Evolutionary conservation across 345 rosid species (phyloP), one percentile per base, ranked within the genome.

Genomic region (Reutealis trisperma): DNA sequence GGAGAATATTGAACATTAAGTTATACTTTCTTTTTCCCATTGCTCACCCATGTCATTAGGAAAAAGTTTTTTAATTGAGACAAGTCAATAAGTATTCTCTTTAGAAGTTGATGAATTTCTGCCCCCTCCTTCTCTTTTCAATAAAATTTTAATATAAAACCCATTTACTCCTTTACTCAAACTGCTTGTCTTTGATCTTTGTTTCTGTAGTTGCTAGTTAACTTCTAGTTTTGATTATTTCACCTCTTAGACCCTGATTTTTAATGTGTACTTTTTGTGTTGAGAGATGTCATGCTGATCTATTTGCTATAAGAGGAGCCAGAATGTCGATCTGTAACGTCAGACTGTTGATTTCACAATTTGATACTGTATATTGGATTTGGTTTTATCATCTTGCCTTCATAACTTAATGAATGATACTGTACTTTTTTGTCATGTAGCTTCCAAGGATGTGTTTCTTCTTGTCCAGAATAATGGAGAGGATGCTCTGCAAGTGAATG

Each of bases 391-490:
- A 19, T 18, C 42, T 73, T 45, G 27, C 44, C 47, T 54, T 75
- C 32, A 18, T 13, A 21, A 18, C 34, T 67, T 19, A 19, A 22
- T 18, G 67, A 9, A 30, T 47, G 47, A 45, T 18, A 44, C 60
- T 72, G 45, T 37, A 5, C 59, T 74, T 42, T 6, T 52, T 55
- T 70, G 67, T 63, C 66, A 18, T 75, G 73, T 70, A 84, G 89
- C 64, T 60, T 61, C 83, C 18, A 60, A 76, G 79, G 79, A 82
- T 49, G 47, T 73, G 41, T 72, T 79, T 76, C 72, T 86, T 13
- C 27, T 84, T 71, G 76, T 86, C 51, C 79, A 77, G 80, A 83
- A 88, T 76, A 77, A 75, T 70, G 89, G 85, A 24, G 84, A 76
- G 55, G 57, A 1, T 32, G 59, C 68, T 75, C 70, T 83, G 19